Evolutionary conservation across 208 protist species (phyloP), one percentile per base, ranked within the genome.

Genomic region (Angomonas ambiguus): DNA sequence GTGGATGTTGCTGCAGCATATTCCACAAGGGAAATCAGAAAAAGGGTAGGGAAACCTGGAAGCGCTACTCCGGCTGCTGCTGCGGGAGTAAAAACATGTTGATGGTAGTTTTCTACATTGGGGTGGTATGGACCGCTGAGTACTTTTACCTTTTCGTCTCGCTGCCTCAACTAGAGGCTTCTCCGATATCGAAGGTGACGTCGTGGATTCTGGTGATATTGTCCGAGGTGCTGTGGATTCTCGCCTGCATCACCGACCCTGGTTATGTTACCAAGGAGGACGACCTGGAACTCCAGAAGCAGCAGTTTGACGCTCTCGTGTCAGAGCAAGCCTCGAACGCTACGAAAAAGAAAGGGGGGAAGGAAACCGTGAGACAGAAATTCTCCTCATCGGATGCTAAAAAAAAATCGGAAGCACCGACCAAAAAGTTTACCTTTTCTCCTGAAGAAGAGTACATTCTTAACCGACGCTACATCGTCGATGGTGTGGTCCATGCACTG

Each of bases 71-170:
- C 13, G 63, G 82, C 1, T 67, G 86, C 68, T 74, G 72, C 8
- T 60, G 87, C 8, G 42, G 69, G 28, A 77, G 90, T 51, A 81
- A 87, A 20, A 87, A 97, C 66, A 90, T 82, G 70, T 74, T 85
- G 51, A 91, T 96, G 70, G 82, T 94, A 30, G 51, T 80, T n/a
- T 90, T 94, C 41, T 97, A 97, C 69, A 63, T 92, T 58, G 62
- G 76, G 0, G 74, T 97, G 2, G 89, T 95, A n/a, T 88, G 82
- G 78, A 76, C 82, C 35, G 86, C 87, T 57, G 88, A 96, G 62
- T 63, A 80, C 20, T 48, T 95, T 2, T 97, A 95, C 72, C 68
- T 96, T 1, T 57, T 85, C 30, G 33, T 85, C 31, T 66, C 74
- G 33, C 67, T 95, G 20, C 86, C 85, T 1, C 66, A 72, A 16